Conservation (phyloP, 2,329 filamentous ascomycete species). For the Didymella segeticola region DNA sequence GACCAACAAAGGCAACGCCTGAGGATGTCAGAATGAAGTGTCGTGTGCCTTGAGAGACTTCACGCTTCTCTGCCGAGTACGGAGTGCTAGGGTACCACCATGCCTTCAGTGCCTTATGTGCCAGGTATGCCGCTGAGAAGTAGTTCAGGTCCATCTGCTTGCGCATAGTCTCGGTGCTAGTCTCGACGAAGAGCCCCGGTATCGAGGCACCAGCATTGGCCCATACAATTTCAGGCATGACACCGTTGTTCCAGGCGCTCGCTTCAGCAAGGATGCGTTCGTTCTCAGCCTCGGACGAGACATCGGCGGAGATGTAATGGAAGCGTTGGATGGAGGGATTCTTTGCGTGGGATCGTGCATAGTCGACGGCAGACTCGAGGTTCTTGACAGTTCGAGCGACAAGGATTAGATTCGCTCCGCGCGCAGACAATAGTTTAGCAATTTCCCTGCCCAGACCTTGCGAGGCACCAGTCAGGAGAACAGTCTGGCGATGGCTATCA, state of each 20-base stretch:
- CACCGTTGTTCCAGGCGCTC: slow-evolving; percentile 77
- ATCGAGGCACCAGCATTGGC: slow-evolving; percentile 79
- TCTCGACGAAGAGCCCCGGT: slow-evolving; percentile 80
- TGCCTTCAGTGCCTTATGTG: slow-evolving; percentile 75
- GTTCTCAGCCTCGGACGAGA: slow-evolving; percentile 74
- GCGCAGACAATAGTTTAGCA: slow-evolving; percentile 75
- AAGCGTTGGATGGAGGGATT: slow-evolving; percentile 75
- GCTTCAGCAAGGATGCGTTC: slow-evolving; percentile 73
- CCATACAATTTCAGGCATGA: slow-evolving; percentile 85
- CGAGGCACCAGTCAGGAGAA: slow-evolving; percentile 88
- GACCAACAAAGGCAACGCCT: slow-evolving; percentile 73
- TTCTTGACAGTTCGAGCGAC: slow-evolving; percentile 79
- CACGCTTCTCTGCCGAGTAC: slow-evolving; percentile 36
- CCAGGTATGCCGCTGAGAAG: slow-evolving; percentile 84
- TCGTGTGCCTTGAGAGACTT: slow-evolving; percentile 52
- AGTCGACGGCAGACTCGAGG: slow-evolving; percentile 72
- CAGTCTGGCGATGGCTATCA: slow-evolving; percentile 65
- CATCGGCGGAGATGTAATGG: slow-evolving; percentile 82
- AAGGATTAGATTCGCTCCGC: slow-evolving; percentile 86
- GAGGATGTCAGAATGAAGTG: slow-evolving; percentile 91
- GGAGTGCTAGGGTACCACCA: slow-evolving; percentile 67
- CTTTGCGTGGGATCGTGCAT: slow-evolving; percentile 72
- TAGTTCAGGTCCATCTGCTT: slow-evolving; percentile 93
- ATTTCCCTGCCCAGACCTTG: slow-evolving; percentile 87
- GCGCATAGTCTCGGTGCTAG: slow-evolving; percentile 69